A percentile compares a stretch with the other conserved stretches of the same genome.
Conservation (phyloP, 2,329 filamentous ascomycete species). For the Colletotrichum melonis region DNA sequence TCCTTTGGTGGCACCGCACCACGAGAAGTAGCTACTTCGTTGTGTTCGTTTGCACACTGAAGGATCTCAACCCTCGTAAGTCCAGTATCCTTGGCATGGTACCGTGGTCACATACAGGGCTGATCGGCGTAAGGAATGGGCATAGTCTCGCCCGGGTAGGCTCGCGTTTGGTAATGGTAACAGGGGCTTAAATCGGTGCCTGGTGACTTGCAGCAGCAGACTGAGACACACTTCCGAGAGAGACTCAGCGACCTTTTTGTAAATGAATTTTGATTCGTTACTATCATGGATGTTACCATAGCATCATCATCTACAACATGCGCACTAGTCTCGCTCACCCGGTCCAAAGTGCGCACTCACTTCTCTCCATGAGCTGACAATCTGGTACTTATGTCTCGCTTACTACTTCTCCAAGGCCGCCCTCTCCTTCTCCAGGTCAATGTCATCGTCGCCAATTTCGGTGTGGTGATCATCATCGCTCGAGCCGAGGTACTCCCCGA, state of each 20-base stretch:
- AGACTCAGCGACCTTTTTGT: not conserved
- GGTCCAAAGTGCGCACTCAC: not conserved
- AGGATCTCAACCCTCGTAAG: not conserved
- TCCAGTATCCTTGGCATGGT: not conserved
- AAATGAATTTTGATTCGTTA: not conserved
- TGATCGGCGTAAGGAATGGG: not conserved
- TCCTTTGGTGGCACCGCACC: not conserved
- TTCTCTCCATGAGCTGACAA: not conserved
- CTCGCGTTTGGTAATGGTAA: not conserved
- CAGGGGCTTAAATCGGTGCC: not conserved
- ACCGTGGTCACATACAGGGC: not conserved
- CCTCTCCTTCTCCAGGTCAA: not conserved
- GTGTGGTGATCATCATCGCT: not conserved
- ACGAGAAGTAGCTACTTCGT: not conserved
- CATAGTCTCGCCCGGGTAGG: not conserved
- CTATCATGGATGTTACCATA: not conserved
- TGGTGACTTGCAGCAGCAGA: not conserved
- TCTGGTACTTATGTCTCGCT: not conserved
- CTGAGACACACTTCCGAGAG: not conserved
- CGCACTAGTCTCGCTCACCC: not conserved
- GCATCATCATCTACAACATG: not conserved
- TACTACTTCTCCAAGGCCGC: not conserved
- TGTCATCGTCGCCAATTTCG: not conserved
- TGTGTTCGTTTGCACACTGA: not conserved
- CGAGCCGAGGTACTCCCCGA: slow-evolving; percentile 48